Evolutionary conservation across 2,329 filamentous ascomycete genomes (phyloP), one percentile per base, ranked within the genome.

Genomic region (Fusarium equiseti): DNA sequence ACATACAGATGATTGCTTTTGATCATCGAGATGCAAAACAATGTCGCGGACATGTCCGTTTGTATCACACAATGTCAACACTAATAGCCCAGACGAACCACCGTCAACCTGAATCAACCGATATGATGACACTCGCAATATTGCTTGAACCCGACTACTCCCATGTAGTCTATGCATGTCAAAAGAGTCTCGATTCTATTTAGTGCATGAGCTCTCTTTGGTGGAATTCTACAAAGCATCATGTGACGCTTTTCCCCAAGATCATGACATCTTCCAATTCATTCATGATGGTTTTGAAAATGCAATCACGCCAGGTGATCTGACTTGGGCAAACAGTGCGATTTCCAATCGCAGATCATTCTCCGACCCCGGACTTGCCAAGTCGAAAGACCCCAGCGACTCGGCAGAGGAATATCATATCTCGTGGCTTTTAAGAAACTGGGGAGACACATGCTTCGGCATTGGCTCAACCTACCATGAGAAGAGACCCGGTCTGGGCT

Each of bases 191-290:
- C 29, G 13, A 53, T 57, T 58, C 18, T 55, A 38, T 27, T 49
- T 65, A 68, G 60, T 68, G 68, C 57, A 56, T 57, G 59, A 22
- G 66, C 49, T 55, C 27, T 10, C 29, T 70, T 53, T 62, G 59
- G 59, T 55, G 51, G 46, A 38, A 66, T 64, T 27, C 22, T 40
- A 44, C 54, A 55, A 44, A 40, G n/a, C 46, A 35, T 63, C 68
- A 72, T 72, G 68, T 66, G 68, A 71, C 53, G 49, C 48, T 27
- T 26, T 49, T 44, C 43, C 51, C 68, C 63, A 71, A 71, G 64
- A 69, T 72, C 68, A 71, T 71, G 68, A 70, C 68, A 72, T 71
- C 46, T 71, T 68, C 10, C 46, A 52, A 50, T 42, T 35, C 26
- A 27, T 61, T 43, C 59, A 68, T 68, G 64, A 68, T 68, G 50